Base-by-base conservation (phyloP, 2,329 filamentous ascomycete species). In the Neonectria hederae region DNA sequence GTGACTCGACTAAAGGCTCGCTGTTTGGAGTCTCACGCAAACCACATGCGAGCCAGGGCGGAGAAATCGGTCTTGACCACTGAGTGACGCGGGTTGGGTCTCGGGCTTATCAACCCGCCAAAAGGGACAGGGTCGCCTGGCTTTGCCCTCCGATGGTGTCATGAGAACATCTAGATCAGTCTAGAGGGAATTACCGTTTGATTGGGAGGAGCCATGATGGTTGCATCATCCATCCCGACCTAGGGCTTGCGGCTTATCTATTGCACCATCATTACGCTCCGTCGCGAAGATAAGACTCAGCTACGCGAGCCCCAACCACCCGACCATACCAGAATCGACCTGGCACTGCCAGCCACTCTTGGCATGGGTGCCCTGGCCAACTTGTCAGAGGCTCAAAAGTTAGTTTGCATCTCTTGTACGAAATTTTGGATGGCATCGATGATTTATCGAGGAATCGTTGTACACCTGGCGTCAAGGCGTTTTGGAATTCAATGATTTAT, bases 1-100 rank as follows among this genome's bases (percentile, higher is more conserved):
- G 84, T 87, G 14, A 85, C 84, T 35, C 83, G 83, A 54, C 76
- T 88, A 28, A 87, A 87, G 80, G 82, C 84, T 1, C 81, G 81
- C 54, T 87, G 85, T 66, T 79, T 88, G 19, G 85, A 88, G 66
- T 82, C 81, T 21, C 86, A 88, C 56, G 84, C 86, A 1, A 82
- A 79, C 60, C 81, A 84, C 63, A 83, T 85, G 79, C 81, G 82
- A 51, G 78, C 77, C 2, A 80, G 86, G 51, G 85, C 85, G 3
- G 84, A 87, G 69, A 86, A 82, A 68, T 88, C 86, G 0, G 75
- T 86, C 21, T 51, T 81, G 49, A 76, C 79, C 17, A 76, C 75
- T 67, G 80, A 82, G 66, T 82, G 71, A 75, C 60, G 35, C 35
- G 21, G 46, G 21, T 21, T 35, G 24, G 24, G 61, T 55, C 32